Base-by-base conservation (phyloP, 345 rosid genomes). In the Euclidium syriacum region DNA sequence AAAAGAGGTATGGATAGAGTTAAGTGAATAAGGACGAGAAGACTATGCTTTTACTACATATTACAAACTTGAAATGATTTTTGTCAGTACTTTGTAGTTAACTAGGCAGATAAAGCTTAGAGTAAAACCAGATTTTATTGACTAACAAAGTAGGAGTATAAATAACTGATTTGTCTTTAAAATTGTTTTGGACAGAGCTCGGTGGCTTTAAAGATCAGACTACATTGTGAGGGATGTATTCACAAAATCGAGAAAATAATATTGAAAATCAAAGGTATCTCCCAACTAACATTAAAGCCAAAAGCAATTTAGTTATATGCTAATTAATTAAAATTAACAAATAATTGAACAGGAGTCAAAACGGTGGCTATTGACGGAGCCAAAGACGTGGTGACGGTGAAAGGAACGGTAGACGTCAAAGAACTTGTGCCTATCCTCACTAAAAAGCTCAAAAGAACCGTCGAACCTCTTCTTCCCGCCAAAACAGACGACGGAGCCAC, bases 211-310 rank as follows among this genome's bases (percentile, higher is more conserved):
- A 85, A 80, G 74, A 77, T 81, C 47, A 65, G 76, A 65, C 63
- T 81, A 20, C 95, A 87, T 68, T 87, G 95, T 9, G 91, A 85
- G 1, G 85, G 85, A 11, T 87, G 95, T 75, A 79, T 77, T 18
- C 59, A 61, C 26, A 87, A 87, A 58, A 81, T 85, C 47, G 16
- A 23, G 52, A 85, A 47, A 54, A 77, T 80, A 36, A 78, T 87
- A 18, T 2, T 6, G 49, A 87, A 74, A 56, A 60, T 42, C 27
- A 39, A 74, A 49, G 95, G 95, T 85, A n/a, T n/a, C n/a, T n/a
- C n/a, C n/a, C n/a, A n/a, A n/a, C 20, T 19, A 10, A 12, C 5
- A 11, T 30, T 63, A 11, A 40, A 3, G 0, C 4, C 3, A 10
- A 53, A 58, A 24, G 2, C 9, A 22, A 34, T 53, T 7, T 14